Evolutionary conservation across 2,329 filamentous ascomycete genomes (phyloP).

Genomic region (Fusarium verrucosum): DNA sequence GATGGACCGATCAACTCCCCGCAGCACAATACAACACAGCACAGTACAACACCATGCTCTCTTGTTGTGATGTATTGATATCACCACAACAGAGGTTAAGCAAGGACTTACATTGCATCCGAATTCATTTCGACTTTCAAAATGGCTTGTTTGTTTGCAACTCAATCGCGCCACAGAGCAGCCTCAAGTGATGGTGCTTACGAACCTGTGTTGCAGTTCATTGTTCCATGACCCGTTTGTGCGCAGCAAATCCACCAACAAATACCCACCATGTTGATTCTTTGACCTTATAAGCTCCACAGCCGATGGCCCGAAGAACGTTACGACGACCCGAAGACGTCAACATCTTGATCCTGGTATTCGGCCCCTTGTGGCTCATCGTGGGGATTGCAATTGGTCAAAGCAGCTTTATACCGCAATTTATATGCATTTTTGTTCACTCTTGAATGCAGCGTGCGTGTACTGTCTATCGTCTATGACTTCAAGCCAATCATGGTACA

Average conservation of each 20-base stretch:
- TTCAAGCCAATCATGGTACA: conserved; percentile 24
- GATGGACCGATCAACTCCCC: conserved; percentile 22
- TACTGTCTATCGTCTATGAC: not conserved
- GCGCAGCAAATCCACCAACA: conserved; percentile 27
- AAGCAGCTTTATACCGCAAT: conserved; percentile 27
- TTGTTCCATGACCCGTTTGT: conserved; percentile 14
- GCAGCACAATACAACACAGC: conserved; percentile 2
- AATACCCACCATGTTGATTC: conserved; percentile 29
- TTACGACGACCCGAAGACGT: conserved; percentile 45
- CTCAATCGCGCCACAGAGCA: no score
- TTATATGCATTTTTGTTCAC: conserved; percentile 10
- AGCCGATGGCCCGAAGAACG: conserved; percentile 42
- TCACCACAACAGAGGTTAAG: not conserved
- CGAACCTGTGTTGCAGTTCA: conserved; percentile 8
- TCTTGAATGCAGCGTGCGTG: conserved; percentile 19
- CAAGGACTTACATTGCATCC: not conserved
- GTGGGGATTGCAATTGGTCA: conserved; percentile 29
- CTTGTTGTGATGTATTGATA: not conserved
- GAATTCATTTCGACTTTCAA: not conserved
- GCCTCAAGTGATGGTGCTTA: not conserved
- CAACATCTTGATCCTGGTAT: conserved; percentile 30
- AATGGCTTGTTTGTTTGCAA: conserved; percentile 30
- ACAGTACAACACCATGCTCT: not conserved
- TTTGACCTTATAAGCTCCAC: conserved; percentile 26
- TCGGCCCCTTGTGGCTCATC: not conserved